Conservation (phyloP, 2,329 filamentous ascomycete genomes). For the Magnaporthiopsis rhizophila region DNA sequence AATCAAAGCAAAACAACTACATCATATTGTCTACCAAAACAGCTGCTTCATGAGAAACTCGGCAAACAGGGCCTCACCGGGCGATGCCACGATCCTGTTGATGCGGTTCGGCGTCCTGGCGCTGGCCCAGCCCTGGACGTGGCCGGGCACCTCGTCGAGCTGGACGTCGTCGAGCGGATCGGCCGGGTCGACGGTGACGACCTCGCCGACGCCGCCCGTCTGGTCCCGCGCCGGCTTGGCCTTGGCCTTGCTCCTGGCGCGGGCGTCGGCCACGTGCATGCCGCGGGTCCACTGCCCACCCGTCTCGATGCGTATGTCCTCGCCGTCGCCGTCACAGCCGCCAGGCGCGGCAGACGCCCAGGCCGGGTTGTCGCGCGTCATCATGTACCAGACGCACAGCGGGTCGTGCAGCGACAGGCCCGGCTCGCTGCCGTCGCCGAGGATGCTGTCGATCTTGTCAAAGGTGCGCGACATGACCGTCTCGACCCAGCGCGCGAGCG, state of each 20-base stretch:
- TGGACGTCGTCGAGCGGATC: constrained; percentile 40
- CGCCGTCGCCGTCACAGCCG: constrained; percentile 39
- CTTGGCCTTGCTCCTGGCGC: constrained; percentile 45
- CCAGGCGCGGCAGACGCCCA: constrained; percentile 44
- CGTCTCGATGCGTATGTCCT: constrained; percentile 87
- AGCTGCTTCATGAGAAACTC: constrained; percentile 56
- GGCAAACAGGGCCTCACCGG: constrained; percentile 61
- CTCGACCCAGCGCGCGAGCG: constrained; percentile 64
- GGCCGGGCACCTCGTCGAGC: constrained; percentile 52
- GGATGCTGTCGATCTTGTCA: constrained; percentile 56
- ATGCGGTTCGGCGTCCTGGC: constrained; percentile 69
- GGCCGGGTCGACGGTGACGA: constrained; percentile 25
- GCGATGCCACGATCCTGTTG: constrained; percentile 61
- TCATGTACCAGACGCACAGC: constrained; percentile 69
- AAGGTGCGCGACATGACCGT: constrained; percentile 68
- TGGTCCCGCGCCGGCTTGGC: background rate
- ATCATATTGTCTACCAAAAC: constrained; percentile 37
- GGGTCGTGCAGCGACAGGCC: constrained; percentile 69
- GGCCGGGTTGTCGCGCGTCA: constrained; percentile 49
- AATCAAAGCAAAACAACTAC: too few species aligned
- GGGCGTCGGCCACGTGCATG: constrained; percentile 77
- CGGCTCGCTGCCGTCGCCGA: constrained; percentile 48
- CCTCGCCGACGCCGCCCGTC: background rate
- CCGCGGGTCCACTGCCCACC: constrained; percentile 90
- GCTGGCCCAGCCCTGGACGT: constrained; percentile 71